phyloP scores from a whole-genome alignment of 108 stramenopile species.

The Nitzschia palea region DNA sequence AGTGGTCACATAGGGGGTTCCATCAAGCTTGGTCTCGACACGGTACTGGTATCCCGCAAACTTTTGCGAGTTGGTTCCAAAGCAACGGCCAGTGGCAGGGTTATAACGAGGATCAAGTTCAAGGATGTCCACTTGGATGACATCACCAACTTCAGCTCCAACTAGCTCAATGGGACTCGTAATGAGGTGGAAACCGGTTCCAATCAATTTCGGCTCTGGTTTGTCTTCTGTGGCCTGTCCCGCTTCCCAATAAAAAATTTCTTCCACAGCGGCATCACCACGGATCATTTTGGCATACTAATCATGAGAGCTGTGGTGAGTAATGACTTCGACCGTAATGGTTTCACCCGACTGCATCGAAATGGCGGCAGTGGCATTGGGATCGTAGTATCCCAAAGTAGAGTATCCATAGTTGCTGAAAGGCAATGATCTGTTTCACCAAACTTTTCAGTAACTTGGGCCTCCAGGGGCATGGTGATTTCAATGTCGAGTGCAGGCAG shows the following conservation, averaged over 20 bases:
- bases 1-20: slow-evolving; percentile 27
- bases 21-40: slow-evolving; percentile 18
- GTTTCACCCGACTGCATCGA: slow-evolving; percentile 33
- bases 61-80: slow-evolving; percentile 37
- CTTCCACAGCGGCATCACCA: slow-evolving; percentile 32
- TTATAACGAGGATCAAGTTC: slow-evolving; percentile 36
- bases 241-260: slow-evolving; percentile 29
- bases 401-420: slow-evolving; percentile 26
- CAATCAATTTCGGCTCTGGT: slow-evolving; percentile 29
- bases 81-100: slow-evolving; percentile 21
- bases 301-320: slow-evolving; percentile 34
- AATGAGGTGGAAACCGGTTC: slow-evolving; percentile 30
- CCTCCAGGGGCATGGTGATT: slow-evolving; percentile 10
- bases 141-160: slow-evolving; percentile 29
- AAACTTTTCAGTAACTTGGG: slow-evolving; percentile 8
- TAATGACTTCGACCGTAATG: slow-evolving; percentile 38
- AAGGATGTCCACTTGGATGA: slow-evolving; percentile 29
- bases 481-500: slow-evolving; percentile 20
- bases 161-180: slow-evolving; percentile 28
- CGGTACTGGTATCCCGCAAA: slow-evolving; percentile 39
- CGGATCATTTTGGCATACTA: slow-evolving; percentile 47
- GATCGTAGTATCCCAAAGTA: slow-evolving; percentile 37
- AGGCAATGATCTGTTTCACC: slow-evolving; percentile 38
- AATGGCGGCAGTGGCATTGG: slow-evolving; percentile 1
- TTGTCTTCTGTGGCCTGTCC: slow-evolving; percentile 12